Percentiles rank a stretch among this genome's conserved stretches.
Conservation (phyloP, 169 alveolate genomes). For the Plasmodium reichenowi region DNA sequence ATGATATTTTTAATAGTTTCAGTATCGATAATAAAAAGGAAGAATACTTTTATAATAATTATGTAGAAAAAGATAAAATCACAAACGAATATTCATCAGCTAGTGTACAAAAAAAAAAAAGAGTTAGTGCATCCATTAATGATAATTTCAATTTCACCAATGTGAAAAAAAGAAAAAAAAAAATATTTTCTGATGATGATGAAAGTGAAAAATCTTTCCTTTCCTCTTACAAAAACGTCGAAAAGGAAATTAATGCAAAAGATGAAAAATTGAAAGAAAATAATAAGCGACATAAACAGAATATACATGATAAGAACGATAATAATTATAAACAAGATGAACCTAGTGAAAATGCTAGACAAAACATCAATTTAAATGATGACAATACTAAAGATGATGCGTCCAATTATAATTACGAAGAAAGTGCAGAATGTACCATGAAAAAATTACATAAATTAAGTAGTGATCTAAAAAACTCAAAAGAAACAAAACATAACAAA, state of each 20-base stretch:
- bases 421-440: background rate
- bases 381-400: slow-evolving; percentile 5
- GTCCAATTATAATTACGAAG: background rate
- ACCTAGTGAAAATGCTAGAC: background rate
- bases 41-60: background rate
- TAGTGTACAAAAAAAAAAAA: slow-evolving; percentile 14
- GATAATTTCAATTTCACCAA: slow-evolving; percentile 3
- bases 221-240: slow-evolving; percentile 29
- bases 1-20: background rate
- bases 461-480: no score
- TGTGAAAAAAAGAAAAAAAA: slow-evolving; percentile 64
- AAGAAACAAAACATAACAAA: no score
- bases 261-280: slow-evolving; percentile 34
- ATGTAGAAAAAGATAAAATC: slow-evolving; percentile 7
- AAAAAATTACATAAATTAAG: background rate
- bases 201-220: slow-evolving; percentile 8
- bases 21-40: background rate
- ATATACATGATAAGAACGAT: background rate
- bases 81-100: background rate
- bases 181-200: slow-evolving; percentile 59
- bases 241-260: slow-evolving; percentile 12
- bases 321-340: background rate
- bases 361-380: background rate
- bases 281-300: background rate
- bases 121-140: background rate